Percentiles rank a stretch among this genome's conserved stretches.
Evolutionary conservation across 176 grass and related monocot species (phyloP).

Genomic region (Musa beccarii): DNA sequence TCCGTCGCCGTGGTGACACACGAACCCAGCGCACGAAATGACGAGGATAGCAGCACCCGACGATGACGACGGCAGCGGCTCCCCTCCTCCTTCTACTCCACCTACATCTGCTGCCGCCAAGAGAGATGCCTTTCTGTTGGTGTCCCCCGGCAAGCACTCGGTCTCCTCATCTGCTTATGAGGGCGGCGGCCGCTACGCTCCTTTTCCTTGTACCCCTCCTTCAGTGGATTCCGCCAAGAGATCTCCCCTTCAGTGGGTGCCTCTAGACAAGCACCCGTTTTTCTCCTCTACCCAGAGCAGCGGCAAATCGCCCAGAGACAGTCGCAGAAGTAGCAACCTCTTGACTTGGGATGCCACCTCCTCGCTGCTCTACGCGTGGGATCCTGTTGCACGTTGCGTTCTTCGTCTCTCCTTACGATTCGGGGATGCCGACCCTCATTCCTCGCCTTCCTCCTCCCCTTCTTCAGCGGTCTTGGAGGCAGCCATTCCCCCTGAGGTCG

Average conservation of each 20-base stretch:
- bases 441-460: slow-evolving; percentile 11
- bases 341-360: slow-evolving; percentile 56
- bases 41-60: slow-evolving; percentile 13
- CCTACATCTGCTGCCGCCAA: background rate
- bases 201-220: background rate
- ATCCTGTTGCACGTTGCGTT: slow-evolving; percentile 29
- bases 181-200: background rate
- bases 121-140: background rate
- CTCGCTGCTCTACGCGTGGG: slow-evolving; percentile 75
- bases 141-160: background rate
- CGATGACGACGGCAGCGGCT: background rate
- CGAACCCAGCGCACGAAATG: background rate
- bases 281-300: slow-evolving; percentile 17
- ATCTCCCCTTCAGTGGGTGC: slow-evolving; percentile 33
- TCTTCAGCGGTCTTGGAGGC: slow-evolving; percentile 46
- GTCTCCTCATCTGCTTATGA: background rate
- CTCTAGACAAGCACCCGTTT: slow-evolving; percentile 30
- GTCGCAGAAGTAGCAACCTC: slow-evolving; percentile 15
- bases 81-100: background rate
- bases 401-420: slow-evolving; percentile 61
- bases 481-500: slow-evolving; percentile 73
- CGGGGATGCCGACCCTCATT: slow-evolving; percentile 38
- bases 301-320: background rate
- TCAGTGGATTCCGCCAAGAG: background rate
- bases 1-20: background rate